These are phyloP conservation scores for Cryptococcus amylolentus DNA, from an alignment of 1,284 basidiomycete genomes.

Conservation along the genomic window DNA sequence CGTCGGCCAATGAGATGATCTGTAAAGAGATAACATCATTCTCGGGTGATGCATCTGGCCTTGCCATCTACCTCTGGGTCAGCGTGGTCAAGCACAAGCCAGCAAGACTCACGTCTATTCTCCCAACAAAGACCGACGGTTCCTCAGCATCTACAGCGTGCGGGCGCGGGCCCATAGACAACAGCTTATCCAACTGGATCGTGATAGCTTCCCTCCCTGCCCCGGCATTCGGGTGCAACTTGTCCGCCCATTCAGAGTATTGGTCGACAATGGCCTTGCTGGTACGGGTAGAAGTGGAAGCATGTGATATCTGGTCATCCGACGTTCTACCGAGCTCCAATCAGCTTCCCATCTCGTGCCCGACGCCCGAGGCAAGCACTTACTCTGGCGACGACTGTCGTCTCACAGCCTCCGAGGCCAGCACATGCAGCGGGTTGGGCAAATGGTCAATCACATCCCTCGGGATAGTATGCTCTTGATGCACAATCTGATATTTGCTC, in stretches of 20 bases:
- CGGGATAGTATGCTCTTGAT: not conserved
- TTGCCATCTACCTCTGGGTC: conserved; percentile 10
- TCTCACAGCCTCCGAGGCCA: conserved; percentile 16
- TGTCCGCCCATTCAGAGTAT: conserved; percentile 11
- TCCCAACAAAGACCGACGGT: conserved; percentile 13
- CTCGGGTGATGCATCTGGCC: conserved; percentile 18
- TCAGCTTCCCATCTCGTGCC: not conserved
- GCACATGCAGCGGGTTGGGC: conserved; percentile 16
- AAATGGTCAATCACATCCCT: conserved; percentile 11
- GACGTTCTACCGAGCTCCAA: not conserved
- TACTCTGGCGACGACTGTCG: conserved; percentile 12
- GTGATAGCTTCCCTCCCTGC: conserved; percentile 2
- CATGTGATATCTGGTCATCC: not conserved
- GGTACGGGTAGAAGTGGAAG: not conserved
- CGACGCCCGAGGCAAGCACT: not conserved
- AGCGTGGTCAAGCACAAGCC: not conserved
- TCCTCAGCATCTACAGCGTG: conserved; percentile 1
- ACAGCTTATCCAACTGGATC: conserved; percentile 3
- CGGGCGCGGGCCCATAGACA: not conserved
- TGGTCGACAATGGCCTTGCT: conserved; percentile 5
- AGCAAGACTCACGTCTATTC: conserved; percentile 16
- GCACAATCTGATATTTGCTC: no score
- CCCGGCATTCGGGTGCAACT: conserved; percentile 1
- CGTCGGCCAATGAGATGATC: conserved; percentile 13
- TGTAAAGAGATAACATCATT: conserved; percentile 19